phyloP scores from a whole-genome alignment of 208 protist species.

The Trypanosoma brucei region DNA sequence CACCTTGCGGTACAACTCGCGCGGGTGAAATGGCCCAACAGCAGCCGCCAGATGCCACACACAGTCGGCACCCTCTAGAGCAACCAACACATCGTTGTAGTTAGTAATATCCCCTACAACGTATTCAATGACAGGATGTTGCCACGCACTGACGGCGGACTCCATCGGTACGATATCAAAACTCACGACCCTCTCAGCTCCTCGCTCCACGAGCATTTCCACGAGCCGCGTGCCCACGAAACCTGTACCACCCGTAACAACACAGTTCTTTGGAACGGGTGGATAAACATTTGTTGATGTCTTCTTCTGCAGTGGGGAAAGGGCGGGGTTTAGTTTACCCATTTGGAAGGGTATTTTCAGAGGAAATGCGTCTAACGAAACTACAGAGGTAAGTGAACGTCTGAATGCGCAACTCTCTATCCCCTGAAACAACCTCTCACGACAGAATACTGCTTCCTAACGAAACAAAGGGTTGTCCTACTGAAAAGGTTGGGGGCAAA shows the following conservation, averaged over 20 bases:
- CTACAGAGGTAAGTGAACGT: no score
- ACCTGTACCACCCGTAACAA: constrained; percentile 93
- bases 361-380: no score
- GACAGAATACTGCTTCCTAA: no score
- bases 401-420: no score
- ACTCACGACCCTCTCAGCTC: constrained; percentile 83
- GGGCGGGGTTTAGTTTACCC: constrained; percentile 45
- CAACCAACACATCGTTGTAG: constrained; percentile 63
- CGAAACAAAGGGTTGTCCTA: no score
- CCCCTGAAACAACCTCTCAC: no score
- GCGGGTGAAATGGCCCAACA: constrained; percentile 93
- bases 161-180: constrained; percentile 90
- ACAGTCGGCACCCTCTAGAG: constrained; percentile 87
- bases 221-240: constrained; percentile 94
- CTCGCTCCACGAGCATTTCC: constrained; percentile 95
- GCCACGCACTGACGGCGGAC: constrained; percentile 64
- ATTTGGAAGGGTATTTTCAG: constrained; percentile 18
- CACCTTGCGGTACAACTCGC: constrained; percentile 81
- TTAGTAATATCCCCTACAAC: constrained; percentile 88
- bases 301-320: constrained; percentile 58
- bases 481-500: no score
- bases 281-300: constrained; percentile 53
- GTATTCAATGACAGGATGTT: constrained; percentile 86
- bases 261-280: constrained; percentile 79
- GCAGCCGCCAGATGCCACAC: constrained; percentile 93